Evolutionary conservation across 305 asterid genomes (phyloP).

Genomic region (Fraxinus sp.): DNA sequence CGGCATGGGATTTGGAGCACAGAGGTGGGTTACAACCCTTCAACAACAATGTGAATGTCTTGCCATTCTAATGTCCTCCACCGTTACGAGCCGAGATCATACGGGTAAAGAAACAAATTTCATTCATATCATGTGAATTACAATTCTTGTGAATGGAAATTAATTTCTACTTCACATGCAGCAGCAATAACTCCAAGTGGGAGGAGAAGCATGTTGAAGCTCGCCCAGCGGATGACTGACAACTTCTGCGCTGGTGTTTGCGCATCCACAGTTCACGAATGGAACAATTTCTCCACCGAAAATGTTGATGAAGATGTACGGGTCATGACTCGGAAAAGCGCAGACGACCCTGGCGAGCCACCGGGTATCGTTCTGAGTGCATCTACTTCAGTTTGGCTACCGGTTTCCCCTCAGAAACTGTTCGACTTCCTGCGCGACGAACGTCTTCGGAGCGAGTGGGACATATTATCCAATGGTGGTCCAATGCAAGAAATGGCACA

Average conservation of each 20-base stretch:
- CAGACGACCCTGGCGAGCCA: constrained; percentile 90
- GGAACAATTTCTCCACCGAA: constrained; percentile 73
- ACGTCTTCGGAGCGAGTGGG: constrained; percentile 88
- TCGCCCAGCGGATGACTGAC: constrained; percentile 93
- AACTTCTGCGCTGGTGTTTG: constrained; percentile 92
- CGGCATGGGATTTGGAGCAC: constrained; percentile 92
- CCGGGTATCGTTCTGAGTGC: constrained; percentile 83
- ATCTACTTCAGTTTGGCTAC: constrained; percentile 94
- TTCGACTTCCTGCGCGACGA: constrained; percentile 86
- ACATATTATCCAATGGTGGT: constrained; percentile 81
- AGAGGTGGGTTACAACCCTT: constrained; percentile 78
- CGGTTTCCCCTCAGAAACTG: constrained; percentile 67
- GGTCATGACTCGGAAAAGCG: constrained; percentile 85
- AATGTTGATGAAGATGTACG: constrained; percentile 83
- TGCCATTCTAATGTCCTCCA: constrained; percentile 83
- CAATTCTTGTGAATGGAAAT: background rate
- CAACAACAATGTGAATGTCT: constrained; percentile 89
- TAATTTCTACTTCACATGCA: constrained; percentile 15
- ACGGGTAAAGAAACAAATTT: constrained; percentile 35
- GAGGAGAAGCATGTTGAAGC: constrained; percentile 85
- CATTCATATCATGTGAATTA: background rate
- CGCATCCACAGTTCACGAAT: constrained; percentile 76
- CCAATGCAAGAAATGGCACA: constrained; percentile 99
- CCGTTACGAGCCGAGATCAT: constrained; percentile 48
- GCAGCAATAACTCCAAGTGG: constrained; percentile 75